Conservation (phyloP, 2,329 filamentous ascomycete genomes). For the Fusarium avenaceum region DNA sequence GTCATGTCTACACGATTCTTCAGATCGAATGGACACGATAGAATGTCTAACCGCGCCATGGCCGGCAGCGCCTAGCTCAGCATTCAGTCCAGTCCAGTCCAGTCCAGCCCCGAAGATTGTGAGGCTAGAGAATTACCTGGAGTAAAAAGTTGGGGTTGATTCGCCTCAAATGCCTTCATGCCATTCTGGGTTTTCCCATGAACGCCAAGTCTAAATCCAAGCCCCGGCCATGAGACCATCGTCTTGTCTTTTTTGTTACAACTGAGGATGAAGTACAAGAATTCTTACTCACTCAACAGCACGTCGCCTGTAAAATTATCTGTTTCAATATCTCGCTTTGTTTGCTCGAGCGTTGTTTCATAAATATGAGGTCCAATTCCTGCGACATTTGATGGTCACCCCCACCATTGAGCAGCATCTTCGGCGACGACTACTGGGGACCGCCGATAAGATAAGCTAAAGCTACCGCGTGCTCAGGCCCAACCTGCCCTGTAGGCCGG, state of each 20-base stretch:
- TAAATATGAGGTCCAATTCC: slow-evolving; percentile 38
- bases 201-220: slow-evolving; percentile 17
- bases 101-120: slow-evolving; percentile 8
- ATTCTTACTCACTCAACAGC: background rate
- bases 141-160: slow-evolving; percentile 14
- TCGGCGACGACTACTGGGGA: slow-evolving; percentile 20
- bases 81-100: slow-evolving; percentile 24
- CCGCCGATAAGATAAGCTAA: slow-evolving; percentile 43
- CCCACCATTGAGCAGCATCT: background rate
- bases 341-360: slow-evolving; percentile 42
- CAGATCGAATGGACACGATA: slow-evolving; percentile 27
- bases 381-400: slow-evolving; percentile 16
- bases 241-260: slow-evolving; percentile 13
- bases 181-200: slow-evolving; percentile 31
- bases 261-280: slow-evolving; percentile 1
- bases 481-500: slow-evolving; percentile 33
- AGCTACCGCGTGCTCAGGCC: slow-evolving; percentile 34
- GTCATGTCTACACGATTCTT: slow-evolving; percentile 34
- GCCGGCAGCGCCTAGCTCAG: slow-evolving; percentile 30
- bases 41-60: slow-evolving; percentile 36
- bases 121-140: slow-evolving; percentile 6
- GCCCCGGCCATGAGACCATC: slow-evolving; percentile 12
- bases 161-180: slow-evolving; percentile 26
- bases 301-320: slow-evolving; percentile 11
- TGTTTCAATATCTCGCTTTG: slow-evolving; percentile 35